Evolutionary conservation across 2,329 filamentous ascomycete genomes (phyloP), one percentile per base, ranked within the genome.

Genomic region (Arthrobotrys pseudoclavata): DNA sequence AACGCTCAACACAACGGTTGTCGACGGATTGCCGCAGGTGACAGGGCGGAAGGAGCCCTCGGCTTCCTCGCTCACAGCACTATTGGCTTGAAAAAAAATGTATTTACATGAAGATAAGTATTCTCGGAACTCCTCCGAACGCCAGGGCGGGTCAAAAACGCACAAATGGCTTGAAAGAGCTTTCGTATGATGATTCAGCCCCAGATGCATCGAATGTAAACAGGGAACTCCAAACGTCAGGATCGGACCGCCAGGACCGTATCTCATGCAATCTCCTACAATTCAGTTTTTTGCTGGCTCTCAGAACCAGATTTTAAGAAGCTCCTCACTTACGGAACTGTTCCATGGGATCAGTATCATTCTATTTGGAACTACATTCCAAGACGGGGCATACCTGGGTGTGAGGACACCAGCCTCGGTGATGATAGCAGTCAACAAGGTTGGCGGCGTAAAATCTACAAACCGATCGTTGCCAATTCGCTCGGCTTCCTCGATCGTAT

Each of bases 331-430:
- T 34, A 76, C 72, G 13, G 72, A 76, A 53, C 72, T 76, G 24
- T 50, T n/a, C 1, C 18, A 18, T 5, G 9, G n/a, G 4, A 42
- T 42, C 13, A 66, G 55, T 15, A 60, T 26, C 9, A n/a, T 29
- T 40, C 3, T 24, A 34, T 13, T 60, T 42, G 10, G 15, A n/a
- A 37, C 9, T 10, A 47, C 4, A 22, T 31, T 55, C 20, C 62
- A 29, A 15, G 53, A 2, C 18, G 5, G 31, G 34, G 22, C 37
- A 42, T 76, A 76, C 72, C 72, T 89, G 0, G 91, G 90, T 50
- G 91, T 88, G 80, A 92, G 87, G 60, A 92, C 88, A 53, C 91
- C 91, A 62, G 89, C 89, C 83, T 94, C 92, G 0, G 91, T 94
- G 80, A 94, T 91, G 80, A 94, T 88, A 31, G 90, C 90, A 9